Base-by-base conservation (phyloP, 2,329 filamentous ascomycete genomes). In the Fusarium sp. region DNA sequence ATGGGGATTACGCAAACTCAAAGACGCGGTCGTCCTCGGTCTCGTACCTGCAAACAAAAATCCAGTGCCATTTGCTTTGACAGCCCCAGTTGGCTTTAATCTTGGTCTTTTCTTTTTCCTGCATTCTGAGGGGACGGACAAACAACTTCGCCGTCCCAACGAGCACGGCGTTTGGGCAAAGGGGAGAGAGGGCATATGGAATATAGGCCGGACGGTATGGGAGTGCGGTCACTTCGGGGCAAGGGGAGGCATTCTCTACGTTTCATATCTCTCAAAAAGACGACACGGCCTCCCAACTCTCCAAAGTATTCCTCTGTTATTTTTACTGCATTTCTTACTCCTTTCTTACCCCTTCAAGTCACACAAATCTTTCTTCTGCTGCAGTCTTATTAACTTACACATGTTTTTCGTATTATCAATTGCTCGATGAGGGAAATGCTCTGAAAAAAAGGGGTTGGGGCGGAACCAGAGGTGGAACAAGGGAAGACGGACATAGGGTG, bases 101-200 rank as follows among this genome's bases (percentile, higher is more conserved):
- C 50, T 73, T 63, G 49, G 46, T 59, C 42, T 60, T 69, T 59
- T 52, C 33, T 51, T 45, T 62, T 58, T 59, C 69, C 66, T 69
- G 72, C 72, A 74, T 74, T 68, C 51, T 58, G 64, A 65, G 58
- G 56, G 71, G 71, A 63, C 71, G 71, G 58, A 61, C 44, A 73
- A 56, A 64, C 45, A 58, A 64, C 46, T 63, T 56, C 63, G 50
- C 53, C 58, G 72, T 72, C 65, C 65, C 65, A 57, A 74, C 54
- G 63, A 78, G 76, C 76, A 78, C 69, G 76, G 76, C 76, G 76
- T 78, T 78, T 65, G 64, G 76, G 74, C 72, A 70, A 66, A 69
- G 66, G 69, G 48, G 64, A 66, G 58, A 66, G 70, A 59, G 56
- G 53, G 33, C 57, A 59, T 63, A 64, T 51, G 69, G 65, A 57